Evolutionary conservation across 805 yeast genomes (phyloP).

Genomic region (Yamadazyma scolyti): DNA sequence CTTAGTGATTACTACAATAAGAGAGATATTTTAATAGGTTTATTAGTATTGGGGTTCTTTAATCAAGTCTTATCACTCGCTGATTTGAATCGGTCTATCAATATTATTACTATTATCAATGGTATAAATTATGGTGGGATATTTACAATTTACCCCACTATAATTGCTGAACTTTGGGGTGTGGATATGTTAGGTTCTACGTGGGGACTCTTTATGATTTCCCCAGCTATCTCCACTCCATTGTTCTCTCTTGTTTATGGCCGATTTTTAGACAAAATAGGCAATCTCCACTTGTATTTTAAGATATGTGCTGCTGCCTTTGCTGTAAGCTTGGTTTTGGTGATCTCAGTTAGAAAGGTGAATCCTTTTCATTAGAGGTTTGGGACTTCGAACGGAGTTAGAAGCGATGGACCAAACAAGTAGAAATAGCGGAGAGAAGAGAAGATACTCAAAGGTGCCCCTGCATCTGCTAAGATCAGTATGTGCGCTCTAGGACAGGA

Average conservation of each 20-base stretch:
- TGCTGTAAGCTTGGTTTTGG: conserved; percentile 19
- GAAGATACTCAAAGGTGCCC: no score
- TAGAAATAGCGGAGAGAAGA: no score
- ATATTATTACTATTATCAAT: conserved; percentile 42
- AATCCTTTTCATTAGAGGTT: no score
- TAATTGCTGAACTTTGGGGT: conserved; percentile 84
- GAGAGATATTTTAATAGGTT: conserved; percentile 24
- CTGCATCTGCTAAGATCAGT: no score
- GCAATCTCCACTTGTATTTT: conserved; percentile 25
- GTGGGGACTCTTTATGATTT: conserved; percentile 86
- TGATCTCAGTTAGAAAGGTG: conserved; percentile 4
- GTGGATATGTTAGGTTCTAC: conserved; percentile 84
- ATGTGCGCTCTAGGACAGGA: no score
- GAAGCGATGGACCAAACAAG: no score
- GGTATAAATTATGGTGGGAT: conserved; percentile 81
- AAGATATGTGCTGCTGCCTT: conserved; percentile 21
- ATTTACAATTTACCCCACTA: conserved; percentile 83
- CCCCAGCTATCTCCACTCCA: conserved; percentile 81
- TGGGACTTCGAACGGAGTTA: no score
- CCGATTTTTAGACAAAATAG: conserved; percentile 45
- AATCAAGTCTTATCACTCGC: conserved; percentile 23
- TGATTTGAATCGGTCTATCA: conserved; percentile 12
- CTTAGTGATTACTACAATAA: conserved; percentile 54
- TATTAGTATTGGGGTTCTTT: conserved; percentile 24
- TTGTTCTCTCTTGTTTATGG: conserved; percentile 72